Percentiles rank a stretch among this genome's conserved stretches.
Evolutionary conservation across 352 stramenopile species (phyloP).

Genomic region (Paralagenidium karlingii): DNA sequence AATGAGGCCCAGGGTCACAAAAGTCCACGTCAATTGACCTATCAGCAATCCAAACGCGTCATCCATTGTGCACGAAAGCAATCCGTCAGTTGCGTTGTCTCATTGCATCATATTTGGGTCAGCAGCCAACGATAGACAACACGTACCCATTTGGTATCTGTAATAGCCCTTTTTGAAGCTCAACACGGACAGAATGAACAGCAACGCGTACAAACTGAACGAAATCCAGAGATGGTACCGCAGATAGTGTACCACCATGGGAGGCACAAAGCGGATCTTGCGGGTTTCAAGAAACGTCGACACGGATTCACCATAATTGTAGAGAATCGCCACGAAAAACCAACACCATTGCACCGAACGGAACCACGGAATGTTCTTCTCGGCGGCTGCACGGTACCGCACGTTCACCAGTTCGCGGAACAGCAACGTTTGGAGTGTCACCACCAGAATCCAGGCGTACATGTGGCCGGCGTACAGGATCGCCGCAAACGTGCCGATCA

Average conservation of each 20-base stretch:
- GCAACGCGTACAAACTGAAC: slow-evolving; percentile 90
- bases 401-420: slow-evolving; percentile 98
- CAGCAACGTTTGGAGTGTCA: slow-evolving; percentile 80
- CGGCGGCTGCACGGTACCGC: slow-evolving; percentile 87
- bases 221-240: slow-evolving; percentile 87
- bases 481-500: slow-evolving; percentile 57
- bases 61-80: slow-evolving; percentile 3
- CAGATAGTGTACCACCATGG: slow-evolving; percentile 75
- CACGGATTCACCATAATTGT: slow-evolving; percentile 88
- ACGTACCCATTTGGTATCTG: slow-evolving; percentile 89
- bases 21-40: slow-evolving; percentile 94
- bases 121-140: background rate
- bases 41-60: background rate
- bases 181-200: slow-evolving; percentile 94
- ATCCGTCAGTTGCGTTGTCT: background rate
- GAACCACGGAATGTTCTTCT: slow-evolving; percentile 96
- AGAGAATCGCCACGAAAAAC: slow-evolving; percentile 95
- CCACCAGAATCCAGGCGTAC: slow-evolving; percentile 75
- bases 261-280: slow-evolving; percentile 69
- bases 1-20: slow-evolving; percentile 90
- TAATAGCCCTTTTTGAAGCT: slow-evolving; percentile 90
- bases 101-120: background rate
- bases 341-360: slow-evolving; percentile 96
- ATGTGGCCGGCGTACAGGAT: slow-evolving; percentile 74
- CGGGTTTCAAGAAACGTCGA: slow-evolving; percentile 75